Evolutionary conservation across 2,329 filamentous ascomycete genomes (phyloP), one percentile per base, ranked within the genome.

Genomic region (Fusarium begoniae): DNA sequence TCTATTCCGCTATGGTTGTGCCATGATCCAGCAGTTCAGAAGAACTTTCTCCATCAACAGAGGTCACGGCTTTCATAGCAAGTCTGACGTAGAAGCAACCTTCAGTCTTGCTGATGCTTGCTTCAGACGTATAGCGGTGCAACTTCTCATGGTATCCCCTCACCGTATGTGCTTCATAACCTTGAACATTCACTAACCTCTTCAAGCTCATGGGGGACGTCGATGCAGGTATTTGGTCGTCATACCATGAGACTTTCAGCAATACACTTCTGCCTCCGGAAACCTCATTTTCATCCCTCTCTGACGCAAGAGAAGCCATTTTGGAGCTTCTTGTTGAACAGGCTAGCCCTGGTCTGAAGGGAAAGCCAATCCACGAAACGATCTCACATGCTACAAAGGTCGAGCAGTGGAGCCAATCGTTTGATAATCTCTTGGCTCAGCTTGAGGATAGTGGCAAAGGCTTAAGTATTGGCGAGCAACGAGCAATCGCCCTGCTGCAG

Each of bases 1-100:
- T 2, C 66, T 73, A 15, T 73, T 73, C 28, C 70, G 70, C 4
- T 74, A 73, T 20, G 71, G 71, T 4, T 68, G 70, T 63, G 70
- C 11, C 47, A 71, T 73, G 70, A 71, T 73, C 24, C 61, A 60
- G 8, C 70, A 74, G 5, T 58, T 38, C 14, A 65, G 44, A 9
- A 26, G 17, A 5, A 5, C 24, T 11, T 7, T 37, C 14, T 7
- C 14, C 1, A 1, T 5, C n/a, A 6, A 8, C 17, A 17, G 8
- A 13, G n/a, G 32, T 2, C 8, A 6, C 8, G 5, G 17, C 3
- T 2, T 5, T 3, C 4, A 11, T 3, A 8, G 8, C 1, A 20
- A 5, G 8, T 41, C 53, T 4, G 71, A 73, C 28, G 14, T 22
- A 8, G 24, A 68, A 4, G 28, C 20, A 6, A 74, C 51, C 2